Evolutionary conservation across 257 asterid genomes (phyloP).

Genomic region (Craterostigma plantagineum): DNA sequence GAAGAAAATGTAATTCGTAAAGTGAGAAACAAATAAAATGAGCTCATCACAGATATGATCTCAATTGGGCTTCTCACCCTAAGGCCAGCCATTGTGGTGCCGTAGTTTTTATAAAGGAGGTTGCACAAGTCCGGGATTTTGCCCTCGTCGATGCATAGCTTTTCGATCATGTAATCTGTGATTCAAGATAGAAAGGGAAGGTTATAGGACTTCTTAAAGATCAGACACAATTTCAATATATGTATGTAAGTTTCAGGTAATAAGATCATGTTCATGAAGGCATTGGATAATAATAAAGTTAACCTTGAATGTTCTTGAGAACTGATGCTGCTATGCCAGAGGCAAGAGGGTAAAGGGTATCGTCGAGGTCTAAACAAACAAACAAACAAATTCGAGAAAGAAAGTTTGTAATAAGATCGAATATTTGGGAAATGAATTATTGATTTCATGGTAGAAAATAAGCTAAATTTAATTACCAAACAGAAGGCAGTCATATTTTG

Average conservation of each 20-base stretch:
- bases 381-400: background rate
- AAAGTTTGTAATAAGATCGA: background rate
- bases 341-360: conserved; percentile 84
- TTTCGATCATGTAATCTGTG: conserved; percentile 77
- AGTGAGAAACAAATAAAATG: background rate
- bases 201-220: background rate
- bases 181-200: background rate
- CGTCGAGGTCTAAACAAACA: conserved; percentile 59
- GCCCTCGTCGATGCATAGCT: conserved; percentile 54
- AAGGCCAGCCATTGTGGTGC: conserved; percentile 99
- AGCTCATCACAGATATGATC: background rate
- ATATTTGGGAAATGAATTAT: background rate
- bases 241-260: conserved; percentile 4
- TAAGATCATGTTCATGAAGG: background rate
- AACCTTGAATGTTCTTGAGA: conserved; percentile 68
- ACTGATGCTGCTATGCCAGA: conserved; percentile 53
- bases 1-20: conserved; percentile 1
- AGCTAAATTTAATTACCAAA: conserved; percentile 37
- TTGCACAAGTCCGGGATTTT: conserved; percentile 45
- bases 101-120: conserved; percentile 69
- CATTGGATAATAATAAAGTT: background rate
- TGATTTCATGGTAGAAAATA: background rate
- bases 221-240: background rate
- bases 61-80: conserved; percentile 31
- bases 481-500: conserved; percentile 85